A percentile compares a stretch with the other conserved stretches of the same genome.
Evolutionary conservation across 2,329 filamentous ascomycete species (phyloP).

Genomic region (Colletotrichum orchidophilum): DNA sequence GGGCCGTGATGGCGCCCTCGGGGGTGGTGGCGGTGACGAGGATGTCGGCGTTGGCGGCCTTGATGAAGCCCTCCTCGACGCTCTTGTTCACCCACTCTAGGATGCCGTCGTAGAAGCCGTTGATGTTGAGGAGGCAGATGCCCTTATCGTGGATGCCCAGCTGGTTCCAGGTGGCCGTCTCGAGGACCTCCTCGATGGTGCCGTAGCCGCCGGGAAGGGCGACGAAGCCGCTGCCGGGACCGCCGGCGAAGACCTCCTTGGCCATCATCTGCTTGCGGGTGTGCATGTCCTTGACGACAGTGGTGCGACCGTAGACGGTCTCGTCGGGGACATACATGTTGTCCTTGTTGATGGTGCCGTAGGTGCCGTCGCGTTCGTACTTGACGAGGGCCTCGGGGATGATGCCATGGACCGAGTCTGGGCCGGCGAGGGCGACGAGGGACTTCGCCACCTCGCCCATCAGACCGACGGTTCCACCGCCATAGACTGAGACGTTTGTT

Average conservation of each 20-base stretch:
- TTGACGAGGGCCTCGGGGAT: constrained; percentile 87
- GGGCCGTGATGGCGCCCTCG: constrained; percentile 74
- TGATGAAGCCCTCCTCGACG: constrained; percentile 81
- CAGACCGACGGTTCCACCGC: constrained; percentile 90
- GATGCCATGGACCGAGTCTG: constrained; percentile 87
- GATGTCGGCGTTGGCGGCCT: constrained; percentile 75
- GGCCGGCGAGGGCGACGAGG: constrained; percentile 83
- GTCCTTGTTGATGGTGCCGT: constrained; percentile 53
- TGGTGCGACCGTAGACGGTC: constrained; percentile 80
- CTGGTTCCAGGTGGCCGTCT: constrained; percentile 94
- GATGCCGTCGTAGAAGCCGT: constrained; percentile 92
- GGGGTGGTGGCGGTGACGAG: constrained; percentile 78
- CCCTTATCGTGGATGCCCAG: constrained; percentile 87
- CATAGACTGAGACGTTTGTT: constrained; percentile 72
- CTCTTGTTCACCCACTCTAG: constrained; percentile 82
- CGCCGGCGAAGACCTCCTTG: constrained; percentile 82
- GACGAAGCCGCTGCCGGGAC: constrained; percentile 87
- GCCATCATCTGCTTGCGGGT: constrained; percentile 96
- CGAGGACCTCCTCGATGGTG: constrained; percentile 95
- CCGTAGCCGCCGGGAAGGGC: constrained; percentile 91
- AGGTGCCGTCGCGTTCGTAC: constrained; percentile 75
- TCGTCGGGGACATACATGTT: constrained; percentile 71
- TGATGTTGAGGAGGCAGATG: constrained; percentile 85
- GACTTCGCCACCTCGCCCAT: constrained; percentile 95
- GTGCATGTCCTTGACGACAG: constrained; percentile 95